Conservation (phyloP, 1,284 basidiomycete genomes). For the Leccinum solheimii region DNA sequence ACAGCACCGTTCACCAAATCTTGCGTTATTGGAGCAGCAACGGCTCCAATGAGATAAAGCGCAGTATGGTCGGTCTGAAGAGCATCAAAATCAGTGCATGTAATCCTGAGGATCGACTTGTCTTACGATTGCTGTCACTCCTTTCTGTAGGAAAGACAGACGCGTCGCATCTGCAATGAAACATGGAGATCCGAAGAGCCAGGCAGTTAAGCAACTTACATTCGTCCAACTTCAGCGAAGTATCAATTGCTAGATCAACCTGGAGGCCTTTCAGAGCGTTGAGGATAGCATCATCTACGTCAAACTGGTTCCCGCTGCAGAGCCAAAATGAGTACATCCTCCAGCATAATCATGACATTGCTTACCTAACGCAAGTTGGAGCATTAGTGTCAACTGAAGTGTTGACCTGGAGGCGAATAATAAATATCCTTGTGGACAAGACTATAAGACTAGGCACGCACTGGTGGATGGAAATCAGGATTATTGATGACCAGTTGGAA, state of each 20-base stretch:
- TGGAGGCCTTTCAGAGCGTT: slow-evolving; percentile 60
- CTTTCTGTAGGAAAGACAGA: slow-evolving; percentile 62
- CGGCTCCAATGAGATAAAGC: slow-evolving; percentile 68
- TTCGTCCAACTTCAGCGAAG: slow-evolving; percentile 58
- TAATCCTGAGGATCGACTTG: not conserved
- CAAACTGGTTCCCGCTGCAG: slow-evolving; percentile 61
- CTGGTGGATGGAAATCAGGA: slow-evolving; percentile 47
- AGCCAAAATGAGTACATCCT: slow-evolving; percentile 13
- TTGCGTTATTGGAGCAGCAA: slow-evolving; percentile 68
- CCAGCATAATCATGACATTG: not conserved
- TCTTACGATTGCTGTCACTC: slow-evolving; percentile 58
- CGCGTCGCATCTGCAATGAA: slow-evolving; percentile 50
- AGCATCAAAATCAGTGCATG: not conserved
- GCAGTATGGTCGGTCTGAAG: slow-evolving; percentile 61
- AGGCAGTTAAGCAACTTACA: slow-evolving; percentile 39
- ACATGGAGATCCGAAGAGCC: not conserved
- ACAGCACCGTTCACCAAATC: slow-evolving; percentile 61
- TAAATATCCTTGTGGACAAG: not conserved
- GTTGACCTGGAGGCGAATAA: slow-evolving; percentile 42
- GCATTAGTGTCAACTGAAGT: slow-evolving; percentile 54
- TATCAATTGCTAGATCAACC: slow-evolving; percentile 53
- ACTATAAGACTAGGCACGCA: not conserved
- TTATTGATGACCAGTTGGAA: slow-evolving; percentile 61
- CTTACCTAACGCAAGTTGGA: slow-evolving; percentile 57
- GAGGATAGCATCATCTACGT: slow-evolving; percentile 61